phyloP scores from a whole-genome alignment of 306 rosid species.

The Quercus glauca region DNA sequence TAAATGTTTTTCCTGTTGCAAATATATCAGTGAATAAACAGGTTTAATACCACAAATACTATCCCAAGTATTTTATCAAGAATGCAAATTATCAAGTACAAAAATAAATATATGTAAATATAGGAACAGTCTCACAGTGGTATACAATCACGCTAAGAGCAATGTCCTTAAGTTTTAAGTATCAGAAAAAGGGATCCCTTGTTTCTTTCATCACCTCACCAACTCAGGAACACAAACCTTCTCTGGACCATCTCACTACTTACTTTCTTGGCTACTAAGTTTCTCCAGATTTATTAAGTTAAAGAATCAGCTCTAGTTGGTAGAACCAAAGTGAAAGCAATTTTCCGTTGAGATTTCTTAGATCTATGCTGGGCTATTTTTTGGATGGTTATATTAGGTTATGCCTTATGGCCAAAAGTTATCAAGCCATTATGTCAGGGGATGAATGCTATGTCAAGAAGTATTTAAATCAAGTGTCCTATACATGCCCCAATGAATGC shows the following conservation, averaged over 20 bases:
- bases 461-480: background rate
- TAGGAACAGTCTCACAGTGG: too few species aligned
- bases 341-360: background rate
- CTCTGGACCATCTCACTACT: slow-evolving; percentile 52
- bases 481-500: background rate
- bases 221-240: slow-evolving; percentile 15
- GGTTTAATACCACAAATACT: too few species aligned
- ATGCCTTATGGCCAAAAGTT: background rate
- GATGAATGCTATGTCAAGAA: background rate
- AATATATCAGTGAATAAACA: too few species aligned
- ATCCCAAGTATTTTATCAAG: too few species aligned
- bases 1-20: too few species aligned
- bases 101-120: too few species aligned
- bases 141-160: too few species aligned
- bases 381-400: background rate
- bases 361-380: background rate
- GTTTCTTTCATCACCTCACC: slow-evolving; percentile 66
- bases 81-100: too few species aligned
- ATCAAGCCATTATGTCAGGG: background rate
- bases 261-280: slow-evolving; percentile 62
- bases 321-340: background rate
- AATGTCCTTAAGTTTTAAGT: too few species aligned
- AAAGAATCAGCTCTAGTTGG: slow-evolving; percentile 6
- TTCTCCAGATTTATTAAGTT: slow-evolving; percentile 37
- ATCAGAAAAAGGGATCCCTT: slow-evolving; percentile 54